Conservation (phyloP, 441 rosid genomes). For the Hura crepitans region DNA sequence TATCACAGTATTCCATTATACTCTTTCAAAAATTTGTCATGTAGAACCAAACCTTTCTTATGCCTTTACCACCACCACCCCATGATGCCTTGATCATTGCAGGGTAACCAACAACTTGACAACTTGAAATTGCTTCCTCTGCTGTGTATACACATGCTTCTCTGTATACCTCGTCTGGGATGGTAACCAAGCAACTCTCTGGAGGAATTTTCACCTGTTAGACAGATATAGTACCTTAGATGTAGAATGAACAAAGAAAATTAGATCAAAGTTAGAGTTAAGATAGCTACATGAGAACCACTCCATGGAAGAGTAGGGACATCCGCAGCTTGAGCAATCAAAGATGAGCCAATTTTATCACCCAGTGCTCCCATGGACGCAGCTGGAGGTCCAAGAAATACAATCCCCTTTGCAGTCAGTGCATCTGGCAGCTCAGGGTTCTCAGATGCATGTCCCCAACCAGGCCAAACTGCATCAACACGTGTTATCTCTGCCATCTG, state of each 20-base stretch:
- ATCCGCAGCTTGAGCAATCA: constrained; percentile 98
- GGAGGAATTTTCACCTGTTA: constrained; percentile 84
- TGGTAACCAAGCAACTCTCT: constrained; percentile 67
- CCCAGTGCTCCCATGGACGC: constrained; percentile 95
- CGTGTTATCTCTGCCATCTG: constrained; percentile 98
- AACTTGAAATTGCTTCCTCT: constrained; percentile 97
- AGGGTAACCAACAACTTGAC: constrained; percentile 98
- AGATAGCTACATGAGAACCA: constrained; percentile 80
- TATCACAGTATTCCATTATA: constrained; percentile 3
- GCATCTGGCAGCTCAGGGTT: constrained; percentile 99
- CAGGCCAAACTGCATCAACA: constrained; percentile 99
- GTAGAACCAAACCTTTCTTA: constrained; percentile 73
- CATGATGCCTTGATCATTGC: constrained; percentile 99
- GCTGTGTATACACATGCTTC: constrained; percentile 97
- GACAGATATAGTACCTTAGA: constrained; percentile 23
- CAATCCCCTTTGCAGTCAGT: constrained; percentile 69
- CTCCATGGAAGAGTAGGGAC: constrained; percentile 99
- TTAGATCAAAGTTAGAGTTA: constrained; percentile 11
- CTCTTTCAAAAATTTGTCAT: constrained; percentile 4
- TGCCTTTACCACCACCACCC: constrained; percentile 99
- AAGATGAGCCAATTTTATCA: constrained; percentile 98
- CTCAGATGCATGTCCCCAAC: constrained; percentile 99
- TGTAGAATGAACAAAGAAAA: constrained; percentile 17
- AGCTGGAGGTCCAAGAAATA: constrained; percentile 96
- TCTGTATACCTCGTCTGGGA: constrained; percentile 86